Evolutionary conservation across 805 yeast species (phyloP), one percentile per base, ranked within the genome.

Genomic region (Saccharomyces eubayanus): DNA sequence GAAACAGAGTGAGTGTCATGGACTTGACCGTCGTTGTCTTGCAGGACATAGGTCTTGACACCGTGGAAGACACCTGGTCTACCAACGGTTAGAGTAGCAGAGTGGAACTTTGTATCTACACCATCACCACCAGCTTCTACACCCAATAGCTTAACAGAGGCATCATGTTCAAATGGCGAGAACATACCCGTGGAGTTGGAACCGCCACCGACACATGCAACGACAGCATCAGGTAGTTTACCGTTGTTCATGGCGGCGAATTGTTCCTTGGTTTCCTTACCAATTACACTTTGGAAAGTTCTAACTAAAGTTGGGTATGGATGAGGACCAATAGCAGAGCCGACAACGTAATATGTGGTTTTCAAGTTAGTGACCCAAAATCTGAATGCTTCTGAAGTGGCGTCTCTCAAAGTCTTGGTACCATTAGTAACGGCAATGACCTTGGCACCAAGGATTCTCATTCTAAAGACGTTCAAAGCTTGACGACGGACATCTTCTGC

Each of bases 71-170:
- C 98, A 77, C 99, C 99, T 5, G 96, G 95, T 57, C 81, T 78
- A 67, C 99, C 99, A 36, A 80, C 96, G n/a, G 96, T 83, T 63
- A 94, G 78, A 14, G 98, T 91, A 28, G 99, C 99, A 49, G 96
- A 88, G 71, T 94, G 98, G 64, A 80, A 77, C n/a, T 77, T 81
- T 28, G 97, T 85, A 65, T 89, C 89, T 51, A 92, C 60, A 68
- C 99, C 99, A 62, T 89, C 96, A 72, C 99, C 99, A 70, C 97
- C 99, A 50, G 99, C 99, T 76, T 94, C 99, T 56, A 91, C 89
- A 70, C 99, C 99, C 30, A 91, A 74, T 68, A 94, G 75, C 66
- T 81, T 82, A 47, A 94, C 99, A 8, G 80, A 74, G 14, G 68
- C 59, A 68, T 90, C 97, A 16, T 88, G 76, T 68, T 89, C 95